A percentile compares a stretch with the other conserved stretches of the same genome.
Evolutionary conservation across 164 flowering plant species (phyloP).

Genomic region (Echeveria elegans): DNA sequence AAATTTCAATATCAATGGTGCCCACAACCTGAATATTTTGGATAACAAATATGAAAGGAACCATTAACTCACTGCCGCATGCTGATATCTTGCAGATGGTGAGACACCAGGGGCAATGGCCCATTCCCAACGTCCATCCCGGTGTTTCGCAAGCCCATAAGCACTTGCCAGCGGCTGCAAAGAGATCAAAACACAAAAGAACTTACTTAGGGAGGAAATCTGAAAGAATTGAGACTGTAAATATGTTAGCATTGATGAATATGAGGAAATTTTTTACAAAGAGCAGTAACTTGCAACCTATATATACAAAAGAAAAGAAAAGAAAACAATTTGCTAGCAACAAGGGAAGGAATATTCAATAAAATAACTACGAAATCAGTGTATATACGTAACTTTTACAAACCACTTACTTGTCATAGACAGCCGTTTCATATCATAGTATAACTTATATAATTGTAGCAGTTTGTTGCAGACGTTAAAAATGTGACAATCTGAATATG

Average conservation of each 20-base stretch:
- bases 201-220: background rate
- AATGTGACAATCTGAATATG: background rate
- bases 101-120: constrained; percentile 99
- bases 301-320: too few relatives aligned
- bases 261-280: background rate
- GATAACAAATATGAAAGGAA: background rate
- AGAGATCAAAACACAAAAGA: background rate
- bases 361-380: too few relatives aligned
- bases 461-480: background rate
- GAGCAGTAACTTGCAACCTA: background rate
- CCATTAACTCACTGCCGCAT: constrained; percentile 78
- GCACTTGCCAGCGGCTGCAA: constrained; percentile 93
- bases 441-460: background rate
- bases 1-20: background rate
- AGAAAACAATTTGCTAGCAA: too few relatives aligned
- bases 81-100: constrained; percentile 99
- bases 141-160: constrained; percentile 97
- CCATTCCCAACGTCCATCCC: constrained; percentile 99
- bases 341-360: too few relatives aligned
- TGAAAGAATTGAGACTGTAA: background rate
- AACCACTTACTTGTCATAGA: background rate
- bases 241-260: background rate
- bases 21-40: background rate
- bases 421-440: background rate
- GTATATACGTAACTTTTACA: background rate